Evolutionary conservation across 495 filamentous ascomycete species (phyloP), one percentile per base, ranked within the genome.

Genomic region (Ramalina intermedia): DNA sequence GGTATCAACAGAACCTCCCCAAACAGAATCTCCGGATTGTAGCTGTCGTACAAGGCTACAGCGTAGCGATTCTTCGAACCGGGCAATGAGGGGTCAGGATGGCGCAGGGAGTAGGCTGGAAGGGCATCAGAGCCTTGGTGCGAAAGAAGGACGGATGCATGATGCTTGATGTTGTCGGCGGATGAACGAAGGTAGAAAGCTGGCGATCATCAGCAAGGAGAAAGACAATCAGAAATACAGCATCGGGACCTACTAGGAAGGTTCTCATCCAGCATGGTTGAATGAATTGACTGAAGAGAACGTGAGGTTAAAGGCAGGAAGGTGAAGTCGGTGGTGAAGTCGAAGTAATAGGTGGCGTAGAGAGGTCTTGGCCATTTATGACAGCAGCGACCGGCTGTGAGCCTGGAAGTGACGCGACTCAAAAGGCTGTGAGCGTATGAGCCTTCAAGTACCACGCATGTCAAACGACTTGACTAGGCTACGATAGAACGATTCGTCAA

Each of bases 211-310:
- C 61, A 49, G 64, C 57, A 11, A 62, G 14, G 60, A 53, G 40
- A 48, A 40, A 49, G 63, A 65, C 62, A 45, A 52, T 68, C 54
- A 70, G 70, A 29, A 60, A 8, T 14, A 21, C 18, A 16, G 20
- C 27, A 37, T 16, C 13, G 13, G 44, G 20, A 62, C 75, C 59
- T 69, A 84, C 80, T 88, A 52, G 91, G 91, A 4, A 98, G 75
- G 63, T 87, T 94, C 63, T 93, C 86, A 78, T 98, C 91, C 47
- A 98, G 75, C 88, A 95, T 95, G 4, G 57, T 73, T 7, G 2
- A 33, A 9, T 33, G 12, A 9, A 33, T 1, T 9, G 6, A 33
- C 11, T 12, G 11, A 33, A 12, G 27, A 24, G 8, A 33, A 33
- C 1, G 29, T 33, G 7, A 33, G 6, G 2, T 33, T 12, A 33